Evolutionary conservation across 495 filamentous ascomycete genomes (phyloP).

Genomic region (Barbatosphaeria neglecta): DNA sequence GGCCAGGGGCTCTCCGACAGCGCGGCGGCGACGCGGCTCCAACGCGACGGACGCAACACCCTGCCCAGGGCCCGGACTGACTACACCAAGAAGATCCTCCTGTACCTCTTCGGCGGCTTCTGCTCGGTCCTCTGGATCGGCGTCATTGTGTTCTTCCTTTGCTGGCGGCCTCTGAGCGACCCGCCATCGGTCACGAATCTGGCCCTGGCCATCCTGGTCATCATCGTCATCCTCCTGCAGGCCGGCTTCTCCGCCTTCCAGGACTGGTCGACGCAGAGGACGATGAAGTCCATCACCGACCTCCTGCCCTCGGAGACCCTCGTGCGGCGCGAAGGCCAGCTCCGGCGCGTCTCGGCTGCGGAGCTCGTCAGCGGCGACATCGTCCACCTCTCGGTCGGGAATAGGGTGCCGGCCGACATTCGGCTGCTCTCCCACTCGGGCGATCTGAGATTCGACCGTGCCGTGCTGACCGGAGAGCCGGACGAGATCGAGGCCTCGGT

Average conservation of each 20-base stretch:
- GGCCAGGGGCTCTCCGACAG: slow-evolving; percentile 38
- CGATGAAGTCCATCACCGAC: slow-evolving; percentile 52
- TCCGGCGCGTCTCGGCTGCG: slow-evolving; percentile 33
- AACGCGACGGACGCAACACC: slow-evolving; percentile 38
- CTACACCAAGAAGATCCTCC: slow-evolving; percentile 42
- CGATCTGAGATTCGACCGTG: slow-evolving; percentile 61
- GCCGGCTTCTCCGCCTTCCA: slow-evolving; percentile 56
- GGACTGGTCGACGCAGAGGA: slow-evolving; percentile 49
- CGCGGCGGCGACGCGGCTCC: slow-evolving; percentile 25
- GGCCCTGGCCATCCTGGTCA: slow-evolving; percentile 52
- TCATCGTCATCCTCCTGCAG: slow-evolving; percentile 55
- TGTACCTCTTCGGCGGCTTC: slow-evolving; percentile 64
- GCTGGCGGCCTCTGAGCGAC: slow-evolving; percentile 58
- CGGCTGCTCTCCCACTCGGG: slow-evolving; percentile 49
- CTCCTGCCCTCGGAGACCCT: slow-evolving; percentile 59
- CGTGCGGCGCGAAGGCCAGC: slow-evolving; percentile 45
- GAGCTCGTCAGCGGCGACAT: slow-evolving; percentile 61
- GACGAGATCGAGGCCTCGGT: slow-evolving; percentile 49
- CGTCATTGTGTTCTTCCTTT: slow-evolving; percentile 51
- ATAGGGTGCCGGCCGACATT: slow-evolving; percentile 59
- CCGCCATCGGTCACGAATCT: slow-evolving; percentile 56
- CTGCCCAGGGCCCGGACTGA: slow-evolving; percentile 47
- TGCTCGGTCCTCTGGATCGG: slow-evolving; percentile 51
- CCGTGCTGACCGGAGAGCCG: slow-evolving; percentile 57
- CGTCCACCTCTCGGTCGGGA: slow-evolving; percentile 49